phyloP scores from a whole-genome alignment of 1,284 basidiomycete genomes.

The Apiotrichum akiyoshidainum region DNA sequence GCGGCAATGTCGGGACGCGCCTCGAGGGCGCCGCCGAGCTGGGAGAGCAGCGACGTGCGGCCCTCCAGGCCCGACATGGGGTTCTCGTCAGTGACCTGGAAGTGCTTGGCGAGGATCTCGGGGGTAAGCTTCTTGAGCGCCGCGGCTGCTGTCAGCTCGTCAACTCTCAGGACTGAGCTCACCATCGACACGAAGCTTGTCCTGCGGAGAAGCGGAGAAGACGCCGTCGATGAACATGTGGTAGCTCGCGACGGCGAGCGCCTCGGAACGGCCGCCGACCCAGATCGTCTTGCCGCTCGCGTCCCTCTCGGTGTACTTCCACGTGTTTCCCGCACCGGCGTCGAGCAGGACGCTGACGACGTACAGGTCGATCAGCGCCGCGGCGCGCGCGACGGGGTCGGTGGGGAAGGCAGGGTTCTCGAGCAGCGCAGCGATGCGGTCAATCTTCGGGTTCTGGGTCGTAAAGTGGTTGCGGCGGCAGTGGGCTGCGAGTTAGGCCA shows the following conservation, averaged over 20 bases:
- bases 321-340: constrained; percentile 82
- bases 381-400: constrained; percentile 60
- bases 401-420: constrained; percentile 33
- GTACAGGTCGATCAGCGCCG: constrained; percentile 81
- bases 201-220: constrained; percentile 65
- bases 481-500: constrained; percentile 57
- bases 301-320: constrained; percentile 70
- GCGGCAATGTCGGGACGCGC: constrained; percentile 63
- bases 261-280: constrained; percentile 74
- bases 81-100: constrained; percentile 76
- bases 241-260: constrained; percentile 84
- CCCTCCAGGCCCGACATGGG: constrained; percentile 90
- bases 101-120: constrained; percentile 62
- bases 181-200: constrained; percentile 78
- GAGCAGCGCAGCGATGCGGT: constrained; percentile 54
- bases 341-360: constrained; percentile 89
- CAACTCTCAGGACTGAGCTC: constrained; percentile 17
- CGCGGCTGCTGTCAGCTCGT: constrained; percentile 55
- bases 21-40: constrained; percentile 67
- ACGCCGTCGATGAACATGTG: constrained; percentile 83
- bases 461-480: constrained; percentile 83
- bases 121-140: constrained; percentile 67
- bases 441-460: constrained; percentile 60
- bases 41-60: constrained; percentile 69
- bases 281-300: constrained; percentile 27